Conservation (phyloP, 306 rosid species). For the Castanea crenata region DNA sequence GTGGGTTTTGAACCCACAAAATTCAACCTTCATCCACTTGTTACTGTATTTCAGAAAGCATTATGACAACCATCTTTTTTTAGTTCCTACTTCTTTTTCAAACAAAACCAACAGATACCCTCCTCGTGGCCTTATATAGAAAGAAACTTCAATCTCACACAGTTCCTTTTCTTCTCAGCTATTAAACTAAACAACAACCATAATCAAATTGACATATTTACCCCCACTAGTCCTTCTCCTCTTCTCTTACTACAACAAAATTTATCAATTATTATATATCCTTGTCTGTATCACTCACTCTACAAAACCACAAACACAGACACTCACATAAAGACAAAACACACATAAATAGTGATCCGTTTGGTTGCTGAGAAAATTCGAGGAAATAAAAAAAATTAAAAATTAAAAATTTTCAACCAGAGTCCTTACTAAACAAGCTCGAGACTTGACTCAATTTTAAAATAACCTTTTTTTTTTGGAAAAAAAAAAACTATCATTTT, state of each 20-base stretch:
- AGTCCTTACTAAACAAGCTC: background rate
- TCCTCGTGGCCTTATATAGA: background rate
- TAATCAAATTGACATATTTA: background rate
- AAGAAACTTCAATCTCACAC: slow-evolving; percentile 7
- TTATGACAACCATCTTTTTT: background rate
- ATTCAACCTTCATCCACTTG: background rate
- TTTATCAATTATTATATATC: no score
- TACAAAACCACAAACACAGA: background rate
- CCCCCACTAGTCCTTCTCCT: background rate
- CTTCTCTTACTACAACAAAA: background rate
- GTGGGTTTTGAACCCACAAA: no score
- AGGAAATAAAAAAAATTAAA: background rate
- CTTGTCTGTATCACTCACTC: background rate
- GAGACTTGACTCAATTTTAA: no score
- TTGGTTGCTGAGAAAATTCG: background rate
- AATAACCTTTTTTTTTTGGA: background rate
- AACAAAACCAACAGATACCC: background rate
- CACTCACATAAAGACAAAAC: background rate
- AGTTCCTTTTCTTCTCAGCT: slow-evolving; percentile 3
- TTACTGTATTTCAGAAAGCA: background rate
- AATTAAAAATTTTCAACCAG: background rate
- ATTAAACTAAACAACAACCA: background rate
- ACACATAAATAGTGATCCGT: background rate
- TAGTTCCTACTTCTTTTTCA: background rate
- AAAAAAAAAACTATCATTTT: background rate